These are phyloP conservation scores for Auricularia heimuer DNA, from an alignment of 768 basidiomycete genomes.

Conservation along the genomic window DNA sequence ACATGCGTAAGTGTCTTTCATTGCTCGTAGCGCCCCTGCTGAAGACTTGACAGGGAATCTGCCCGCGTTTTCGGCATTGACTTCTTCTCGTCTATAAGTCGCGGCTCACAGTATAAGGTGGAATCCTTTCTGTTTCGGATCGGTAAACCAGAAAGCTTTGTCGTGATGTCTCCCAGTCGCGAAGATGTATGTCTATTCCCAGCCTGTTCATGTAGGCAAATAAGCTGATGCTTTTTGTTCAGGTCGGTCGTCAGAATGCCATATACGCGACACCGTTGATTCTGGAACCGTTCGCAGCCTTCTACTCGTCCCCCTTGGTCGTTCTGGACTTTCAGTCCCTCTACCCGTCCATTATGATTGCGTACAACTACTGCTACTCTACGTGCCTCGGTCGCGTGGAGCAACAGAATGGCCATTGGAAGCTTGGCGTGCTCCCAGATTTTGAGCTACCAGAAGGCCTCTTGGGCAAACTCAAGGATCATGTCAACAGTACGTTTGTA, in stretches of 20 bases:
- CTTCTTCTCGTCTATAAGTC: constrained; percentile 87
- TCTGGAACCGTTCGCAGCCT: constrained; percentile 88
- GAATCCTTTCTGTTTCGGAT: constrained; percentile 98
- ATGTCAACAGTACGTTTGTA: constrained; percentile 52
- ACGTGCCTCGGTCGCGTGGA: constrained; percentile 85
- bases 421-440: constrained; percentile 70
- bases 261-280: constrained; percentile 94
- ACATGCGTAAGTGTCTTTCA: constrained; percentile 56
- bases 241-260: constrained; percentile 95
- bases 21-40: neutral
- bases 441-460: constrained; percentile 58
- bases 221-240: constrained; percentile 6
- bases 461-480: constrained; percentile 57
- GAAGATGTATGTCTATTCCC: constrained; percentile 47
- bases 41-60: constrained; percentile 59
- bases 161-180: constrained; percentile 83
- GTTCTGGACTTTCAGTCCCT: constrained; percentile 95
- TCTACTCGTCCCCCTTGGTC: constrained; percentile 84
- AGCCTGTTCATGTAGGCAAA: neutral
- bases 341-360: constrained; percentile 97
- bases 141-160: constrained; percentile 88
- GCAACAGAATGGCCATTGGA: constrained; percentile 81
- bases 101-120: constrained; percentile 97
- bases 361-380: constrained; percentile 95
- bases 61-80: constrained; percentile 96